A percentile compares a stretch with the other conserved stretches of the same genome.
Conservation (phyloP, 78 protist genomes). For the slime mould (Dictyostelium discoideum) region DNA sequence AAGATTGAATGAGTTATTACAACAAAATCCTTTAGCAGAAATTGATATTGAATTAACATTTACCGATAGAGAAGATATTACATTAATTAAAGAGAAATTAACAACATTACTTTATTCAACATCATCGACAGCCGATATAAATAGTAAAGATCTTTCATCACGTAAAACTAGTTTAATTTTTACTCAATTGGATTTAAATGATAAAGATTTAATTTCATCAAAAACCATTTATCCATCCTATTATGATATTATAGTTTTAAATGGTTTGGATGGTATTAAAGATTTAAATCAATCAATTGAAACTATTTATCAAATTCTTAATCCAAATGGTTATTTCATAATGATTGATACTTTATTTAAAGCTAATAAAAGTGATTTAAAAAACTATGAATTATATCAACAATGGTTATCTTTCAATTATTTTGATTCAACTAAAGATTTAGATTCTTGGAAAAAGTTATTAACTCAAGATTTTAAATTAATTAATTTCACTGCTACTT, state of each 20-base stretch:
- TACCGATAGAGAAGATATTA: neutral
- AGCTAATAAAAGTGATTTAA: neutral
- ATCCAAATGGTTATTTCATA: slow-evolving; percentile 38
- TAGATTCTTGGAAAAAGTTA: neutral
- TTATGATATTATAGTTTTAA: slow-evolving; percentile 21
- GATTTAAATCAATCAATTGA: neutral
- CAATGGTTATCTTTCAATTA: slow-evolving; percentile 21
- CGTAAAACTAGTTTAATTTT: neutral
- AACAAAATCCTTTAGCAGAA: neutral
- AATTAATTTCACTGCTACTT: neutral
- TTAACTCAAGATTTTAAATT: neutral
- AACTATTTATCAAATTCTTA: neutral
- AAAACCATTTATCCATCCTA: slow-evolving; percentile 15
- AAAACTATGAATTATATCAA: slow-evolving; percentile 1
- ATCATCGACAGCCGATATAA: neutral
- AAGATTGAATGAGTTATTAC: neutral
- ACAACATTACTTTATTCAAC: neutral
- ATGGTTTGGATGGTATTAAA: neutral
- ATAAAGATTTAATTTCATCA: neutral
- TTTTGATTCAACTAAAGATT: neutral
- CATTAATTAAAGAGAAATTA: neutral
- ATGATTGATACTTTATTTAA: neutral
- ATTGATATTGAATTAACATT: slow-evolving; percentile 29
- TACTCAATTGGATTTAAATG: neutral
- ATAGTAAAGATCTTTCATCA: neutral